Evolutionary conservation across 2,329 filamentous ascomycete species (phyloP), one percentile per base, ranked within the genome.

Genomic region (Scytalidium lignicola): DNA sequence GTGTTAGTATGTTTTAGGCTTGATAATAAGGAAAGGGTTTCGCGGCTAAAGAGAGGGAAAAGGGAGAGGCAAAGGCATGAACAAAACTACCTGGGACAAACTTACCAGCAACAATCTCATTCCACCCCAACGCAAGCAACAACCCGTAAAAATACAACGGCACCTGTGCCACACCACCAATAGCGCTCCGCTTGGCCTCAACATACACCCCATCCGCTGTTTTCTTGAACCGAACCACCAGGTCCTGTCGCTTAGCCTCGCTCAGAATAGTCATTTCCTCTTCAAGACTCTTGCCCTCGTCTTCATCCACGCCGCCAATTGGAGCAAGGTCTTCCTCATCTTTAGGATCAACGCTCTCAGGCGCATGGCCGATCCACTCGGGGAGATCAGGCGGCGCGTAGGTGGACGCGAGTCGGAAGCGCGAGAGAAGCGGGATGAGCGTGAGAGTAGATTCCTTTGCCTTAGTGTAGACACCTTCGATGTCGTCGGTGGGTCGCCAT

Each of bases 181-280:
- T 95, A 40, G 93, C 93, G 65, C 92, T 91, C 51, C 93, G 83
- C 78, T 99, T 99, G 44, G 93, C 93, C 72, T 99, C 93, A 40
- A 99, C 91, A 62, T 96, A 99, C 3, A 99, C 92, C 7, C 91
- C 93, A 65, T 99, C 93, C 1, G 93, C 93, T 29, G 90, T 93
- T 78, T 97, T 97, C 78, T 96, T 97, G 79, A 99, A 99, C 48
- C 93, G 81, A 13, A 95, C 86, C 9, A 90, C 89, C 22, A 99
- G 79, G 65, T 99, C 91, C 65, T 95, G 88, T 52, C 88, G 82
- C 72, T 96, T 96, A 56, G 83, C 79, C 69, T 97, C 92, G 62
- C 85, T 86, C 43, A 99, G 77, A n/a, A 97, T 82, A 0, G 88
- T 93, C 83, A 95, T 96, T 70, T 99, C 93, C 66, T 97, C 93